Percentiles rank a stretch among this genome's conserved stretches.
phyloP scores from a whole-genome alignment of 257 asterid species.

The Agastache rugosa region DNA sequence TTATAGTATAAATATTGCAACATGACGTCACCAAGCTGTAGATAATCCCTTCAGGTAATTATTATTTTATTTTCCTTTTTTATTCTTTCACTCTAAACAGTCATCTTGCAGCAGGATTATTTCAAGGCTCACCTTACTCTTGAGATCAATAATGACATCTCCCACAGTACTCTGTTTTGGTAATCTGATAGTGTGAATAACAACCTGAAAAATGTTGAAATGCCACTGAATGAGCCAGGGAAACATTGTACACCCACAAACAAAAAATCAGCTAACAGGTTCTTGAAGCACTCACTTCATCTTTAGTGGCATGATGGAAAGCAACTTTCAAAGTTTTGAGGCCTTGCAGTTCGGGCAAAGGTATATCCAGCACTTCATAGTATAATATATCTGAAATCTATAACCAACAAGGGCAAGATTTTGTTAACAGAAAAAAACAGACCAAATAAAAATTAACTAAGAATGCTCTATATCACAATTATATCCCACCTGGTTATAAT shows the following conservation, averaged over 20 bases:
- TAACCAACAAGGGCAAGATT: conserved; percentile 27
- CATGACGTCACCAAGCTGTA: not conserved
- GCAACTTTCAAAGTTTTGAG: conserved; percentile 91
- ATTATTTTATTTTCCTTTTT: not conserved
- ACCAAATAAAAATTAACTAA: not conserved
- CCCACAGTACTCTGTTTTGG: conserved; percentile 86
- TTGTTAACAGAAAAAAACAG: conserved; percentile 26
- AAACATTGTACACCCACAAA: conserved; percentile 21
- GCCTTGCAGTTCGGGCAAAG: conserved; percentile 91
- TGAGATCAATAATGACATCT: conserved; percentile 76
- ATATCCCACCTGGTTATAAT: conserved; percentile 76
- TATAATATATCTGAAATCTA: conserved; percentile 86
- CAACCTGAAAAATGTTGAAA: conserved; percentile 58
- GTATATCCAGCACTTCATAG: conserved; percentile 93
- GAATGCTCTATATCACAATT: conserved; percentile 14
- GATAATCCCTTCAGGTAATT: conserved; percentile 5
- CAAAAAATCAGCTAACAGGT: conserved; percentile 16
- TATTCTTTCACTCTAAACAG: not conserved
- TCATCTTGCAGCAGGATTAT: conserved; percentile 16
- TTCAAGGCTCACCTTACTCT: conserved; percentile 60
- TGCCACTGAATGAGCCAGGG: conserved; percentile 23
- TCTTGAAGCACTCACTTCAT: conserved; percentile 63
- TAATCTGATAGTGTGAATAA: conserved; percentile 71
- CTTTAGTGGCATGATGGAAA: conserved; percentile 83
- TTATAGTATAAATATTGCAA: not conserved